These are phyloP conservation scores for Lyophyllum semitale DNA, from an alignment of 768 basidiomycete genomes.

Conservation along the genomic window DNA sequence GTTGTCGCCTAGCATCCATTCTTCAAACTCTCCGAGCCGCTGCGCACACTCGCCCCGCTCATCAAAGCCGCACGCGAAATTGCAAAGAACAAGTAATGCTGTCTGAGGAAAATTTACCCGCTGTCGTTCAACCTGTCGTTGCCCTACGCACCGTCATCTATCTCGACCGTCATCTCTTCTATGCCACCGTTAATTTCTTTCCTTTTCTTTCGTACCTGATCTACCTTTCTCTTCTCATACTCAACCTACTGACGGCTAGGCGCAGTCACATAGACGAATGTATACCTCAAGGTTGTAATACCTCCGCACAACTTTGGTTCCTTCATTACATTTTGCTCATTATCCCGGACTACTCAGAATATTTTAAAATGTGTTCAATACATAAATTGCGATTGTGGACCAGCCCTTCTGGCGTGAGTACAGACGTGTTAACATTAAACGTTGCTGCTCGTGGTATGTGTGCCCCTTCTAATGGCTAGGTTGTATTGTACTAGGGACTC, in stretches of 20 bases:
- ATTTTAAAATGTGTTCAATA: slow-evolving; percentile 2
- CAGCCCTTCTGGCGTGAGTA: no score
- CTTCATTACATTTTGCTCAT: neutral
- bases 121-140: neutral
- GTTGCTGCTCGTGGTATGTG: no score
- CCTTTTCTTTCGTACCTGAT: neutral
- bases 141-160: neutral
- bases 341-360: neutral
- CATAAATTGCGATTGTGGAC: neutral
- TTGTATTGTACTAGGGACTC: no score
- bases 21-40: slow-evolving; percentile 85
- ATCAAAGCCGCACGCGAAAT: slow-evolving; percentile 93
- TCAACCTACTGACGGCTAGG: slow-evolving; percentile 7
- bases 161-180: neutral
- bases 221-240: neutral
- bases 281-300: slow-evolving; percentile 6
- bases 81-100: slow-evolving; percentile 57
- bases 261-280: slow-evolving; percentile 4
- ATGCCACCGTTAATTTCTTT: neutral
- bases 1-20: slow-evolving; percentile 68
- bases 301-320: neutral
- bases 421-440: no score
- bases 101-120: neutral
- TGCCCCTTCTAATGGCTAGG: no score
- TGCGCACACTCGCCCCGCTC: slow-evolving; percentile 82